Evolutionary conservation across 495 filamentous ascomycete genomes (phyloP).

Genomic region (Terfezia boudieri): DNA sequence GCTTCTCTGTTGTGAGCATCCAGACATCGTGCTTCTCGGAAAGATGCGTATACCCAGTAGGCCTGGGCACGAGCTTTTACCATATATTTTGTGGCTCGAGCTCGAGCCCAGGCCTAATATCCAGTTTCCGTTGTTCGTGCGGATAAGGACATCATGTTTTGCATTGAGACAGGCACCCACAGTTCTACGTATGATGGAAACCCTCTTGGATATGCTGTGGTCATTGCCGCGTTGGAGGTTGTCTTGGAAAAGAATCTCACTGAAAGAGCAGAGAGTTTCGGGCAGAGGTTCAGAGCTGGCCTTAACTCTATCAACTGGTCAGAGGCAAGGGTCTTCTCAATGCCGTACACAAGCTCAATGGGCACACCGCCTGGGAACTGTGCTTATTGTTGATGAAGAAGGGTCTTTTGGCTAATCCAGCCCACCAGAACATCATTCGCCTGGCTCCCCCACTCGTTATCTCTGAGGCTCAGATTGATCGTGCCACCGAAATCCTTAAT

Average conservation of each 20-base stretch:
- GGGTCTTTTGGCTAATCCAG: conserved; percentile 91
- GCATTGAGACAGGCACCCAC: conserved; percentile 90
- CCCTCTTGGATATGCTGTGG: conserved; percentile 83
- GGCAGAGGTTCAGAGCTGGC: conserved; percentile 52
- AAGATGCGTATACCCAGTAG: conserved; percentile 99
- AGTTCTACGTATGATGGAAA: conserved; percentile 96
- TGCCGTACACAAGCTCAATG: conserved; percentile 61
- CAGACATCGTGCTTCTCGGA: conserved; percentile 79
- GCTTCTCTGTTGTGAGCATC: conserved; percentile 83
- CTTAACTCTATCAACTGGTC: conserved; percentile 41
- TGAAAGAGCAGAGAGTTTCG: conserved; percentile 55
- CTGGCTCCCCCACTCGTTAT: conserved; percentile 81
- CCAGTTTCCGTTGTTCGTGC: conserved; percentile 55
- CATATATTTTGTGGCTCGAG: too few relatives aligned
- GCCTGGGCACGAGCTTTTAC: too few relatives aligned
- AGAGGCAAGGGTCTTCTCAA: conserved; percentile 90
- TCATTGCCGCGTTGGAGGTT: conserved; percentile 86
- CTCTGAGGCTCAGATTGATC: conserved; percentile 59
- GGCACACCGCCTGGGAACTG: conserved; percentile 88
- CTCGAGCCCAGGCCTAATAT: too few relatives aligned
- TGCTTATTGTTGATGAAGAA: conserved; percentile 92
- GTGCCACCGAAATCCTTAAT: conserved; percentile 48
- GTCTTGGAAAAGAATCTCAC: conserved; percentile 75
- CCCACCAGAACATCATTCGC: conserved; percentile 92
- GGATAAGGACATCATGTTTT: conserved; percentile 82